Percentiles rank a stretch among this genome's conserved stretches.
Conservation (phyloP, 2,329 filamentous ascomycete species). For the Colletotrichum spaethianum region DNA sequence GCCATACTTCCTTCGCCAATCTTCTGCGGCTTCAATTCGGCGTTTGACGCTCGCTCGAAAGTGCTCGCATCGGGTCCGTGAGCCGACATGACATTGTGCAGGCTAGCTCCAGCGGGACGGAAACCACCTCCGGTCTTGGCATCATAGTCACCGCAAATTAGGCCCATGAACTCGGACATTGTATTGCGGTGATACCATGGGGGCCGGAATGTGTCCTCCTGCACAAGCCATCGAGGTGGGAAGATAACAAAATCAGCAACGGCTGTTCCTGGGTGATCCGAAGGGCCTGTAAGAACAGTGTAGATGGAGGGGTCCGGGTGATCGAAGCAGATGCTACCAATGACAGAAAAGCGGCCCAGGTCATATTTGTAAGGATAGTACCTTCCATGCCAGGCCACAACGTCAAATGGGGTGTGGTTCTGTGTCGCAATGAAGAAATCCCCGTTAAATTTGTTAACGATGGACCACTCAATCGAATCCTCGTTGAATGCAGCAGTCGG, state of each 20-base stretch:
- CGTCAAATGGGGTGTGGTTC: conserved; percentile 74
- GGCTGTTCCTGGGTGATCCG: conserved; percentile 66
- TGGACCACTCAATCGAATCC: conserved; percentile 60
- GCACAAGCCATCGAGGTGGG: conserved; percentile 72
- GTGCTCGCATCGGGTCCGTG: conserved; percentile 64
- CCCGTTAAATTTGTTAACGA: conserved; percentile 71
- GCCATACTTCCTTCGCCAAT: conserved; percentile 63
- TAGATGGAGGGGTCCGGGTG: conserved; percentile 78
- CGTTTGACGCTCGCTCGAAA: conserved; percentile 61
- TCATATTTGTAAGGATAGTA: conserved; percentile 80
- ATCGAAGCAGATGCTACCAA: conserved; percentile 74
- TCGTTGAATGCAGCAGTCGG: conserved; percentile 72
- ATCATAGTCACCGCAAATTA: conserved; percentile 61
- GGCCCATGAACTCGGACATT: conserved; percentile 64
- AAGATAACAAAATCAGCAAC: conserved; percentile 73
- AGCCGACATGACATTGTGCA: conserved; percentile 73
- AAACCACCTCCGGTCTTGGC: conserved; percentile 62
- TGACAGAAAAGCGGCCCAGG: conserved; percentile 73
- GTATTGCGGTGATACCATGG: conserved; percentile 72
- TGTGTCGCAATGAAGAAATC: conserved; percentile 71
- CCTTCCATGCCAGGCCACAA: conserved; percentile 78
- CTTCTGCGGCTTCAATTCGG: conserved; percentile 57
- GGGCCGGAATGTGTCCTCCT: conserved; percentile 69
- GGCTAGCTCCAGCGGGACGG: conserved; percentile 58
- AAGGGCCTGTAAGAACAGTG: conserved; percentile 68